phyloP scores from a whole-genome alignment of 2,329 filamentous ascomycete species.

The Alternaria arbusti region DNA sequence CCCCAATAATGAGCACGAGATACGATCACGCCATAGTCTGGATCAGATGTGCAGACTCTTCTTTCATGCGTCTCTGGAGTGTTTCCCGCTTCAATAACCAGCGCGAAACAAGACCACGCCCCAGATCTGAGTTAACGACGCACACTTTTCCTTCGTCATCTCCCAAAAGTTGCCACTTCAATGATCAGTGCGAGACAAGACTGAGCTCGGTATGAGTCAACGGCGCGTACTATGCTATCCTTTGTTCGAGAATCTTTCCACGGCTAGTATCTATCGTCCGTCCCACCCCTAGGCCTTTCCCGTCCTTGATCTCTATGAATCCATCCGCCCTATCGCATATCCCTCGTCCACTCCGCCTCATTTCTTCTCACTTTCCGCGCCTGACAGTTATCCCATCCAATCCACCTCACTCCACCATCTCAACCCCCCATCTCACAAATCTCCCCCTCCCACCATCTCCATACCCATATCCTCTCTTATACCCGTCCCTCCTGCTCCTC shows the following conservation, averaged over 20 bases:
- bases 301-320: neutral
- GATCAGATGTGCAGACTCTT: neutral
- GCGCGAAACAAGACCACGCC: neutral
- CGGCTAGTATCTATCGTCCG: accelerated
- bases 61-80: neutral
- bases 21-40: neutral
- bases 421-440: neutral
- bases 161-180: neutral
- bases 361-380: neutral
- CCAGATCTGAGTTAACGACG: neutral
- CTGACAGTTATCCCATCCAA: neutral
- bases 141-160: neutral
- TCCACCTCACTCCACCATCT: neutral
- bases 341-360: neutral
- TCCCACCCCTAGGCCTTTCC: neutral
- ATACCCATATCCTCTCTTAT: no score
- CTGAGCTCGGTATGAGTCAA: neutral
- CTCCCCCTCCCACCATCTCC: neutral
- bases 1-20: neutral
- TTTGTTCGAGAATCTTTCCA: neutral
- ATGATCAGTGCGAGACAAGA: neutral
- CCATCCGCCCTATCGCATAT: neutral
- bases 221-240: neutral
- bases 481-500: neutral
- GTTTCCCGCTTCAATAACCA: neutral